phyloP scores from a whole-genome alignment of 139 green algal genomes.

The Chlamydomonas schloesseri region DNA sequence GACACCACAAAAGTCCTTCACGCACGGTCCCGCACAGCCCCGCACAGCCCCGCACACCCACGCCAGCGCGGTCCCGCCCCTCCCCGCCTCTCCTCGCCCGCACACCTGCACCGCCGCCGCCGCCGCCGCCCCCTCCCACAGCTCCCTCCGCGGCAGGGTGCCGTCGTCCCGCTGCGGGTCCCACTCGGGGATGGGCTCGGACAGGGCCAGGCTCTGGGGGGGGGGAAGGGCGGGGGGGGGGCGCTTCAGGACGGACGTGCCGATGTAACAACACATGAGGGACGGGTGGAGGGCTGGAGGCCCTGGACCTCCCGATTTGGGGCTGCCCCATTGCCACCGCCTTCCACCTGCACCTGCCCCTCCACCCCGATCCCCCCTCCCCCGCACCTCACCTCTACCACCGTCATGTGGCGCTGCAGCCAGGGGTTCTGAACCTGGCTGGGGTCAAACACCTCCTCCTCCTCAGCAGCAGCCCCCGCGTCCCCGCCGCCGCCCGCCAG shows the following conservation, averaged over 20 bases:
- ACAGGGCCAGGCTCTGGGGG: slow-evolving; percentile 5
- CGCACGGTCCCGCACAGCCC: too few species aligned
- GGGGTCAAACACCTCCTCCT: background rate
- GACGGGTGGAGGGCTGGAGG: too few species aligned
- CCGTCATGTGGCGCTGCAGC: slow-evolving; percentile 3
- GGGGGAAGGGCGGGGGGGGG: background rate
- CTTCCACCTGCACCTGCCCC: too few species aligned
- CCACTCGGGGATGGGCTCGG: slow-evolving; percentile 18
- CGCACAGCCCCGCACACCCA: too few species aligned
- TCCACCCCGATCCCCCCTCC: background rate
- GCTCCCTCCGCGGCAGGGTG: background rate
- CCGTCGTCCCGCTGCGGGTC: background rate
- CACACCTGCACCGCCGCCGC: background rate
- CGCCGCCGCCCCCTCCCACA: background rate
- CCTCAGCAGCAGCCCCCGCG: too few species aligned
- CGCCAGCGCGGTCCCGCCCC: too few species aligned
- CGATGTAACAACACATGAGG: too few species aligned
- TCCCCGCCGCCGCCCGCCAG: background rate
- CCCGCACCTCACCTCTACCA: background rate
- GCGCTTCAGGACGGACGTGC: too few species aligned
- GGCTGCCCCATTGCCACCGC: too few species aligned
- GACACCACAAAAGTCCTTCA: too few species aligned
- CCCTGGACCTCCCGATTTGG: too few species aligned
- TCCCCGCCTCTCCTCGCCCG: background rate
- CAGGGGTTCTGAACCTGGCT: background rate